Evolutionary conservation across 805 yeast species (phyloP), one percentile per base, ranked within the genome.

Genomic region (Candida nanaspora): DNA sequence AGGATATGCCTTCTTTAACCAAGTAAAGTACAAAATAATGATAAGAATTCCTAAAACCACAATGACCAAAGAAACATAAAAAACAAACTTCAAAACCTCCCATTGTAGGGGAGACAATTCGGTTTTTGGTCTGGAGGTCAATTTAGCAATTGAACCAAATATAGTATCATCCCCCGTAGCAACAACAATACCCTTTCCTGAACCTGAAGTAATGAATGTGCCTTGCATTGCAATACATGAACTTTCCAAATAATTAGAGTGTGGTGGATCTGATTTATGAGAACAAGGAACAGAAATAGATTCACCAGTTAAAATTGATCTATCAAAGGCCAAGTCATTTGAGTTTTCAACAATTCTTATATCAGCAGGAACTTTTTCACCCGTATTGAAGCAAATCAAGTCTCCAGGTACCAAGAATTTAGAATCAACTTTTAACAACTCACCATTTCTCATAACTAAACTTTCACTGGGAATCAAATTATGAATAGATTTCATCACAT

Each of bases 251-350:
- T 65, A 71, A 48, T 69, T 70, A 6, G 66, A 52, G 13, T 56
- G 59, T 15, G 42, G 39, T 14, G 56, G 48, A 31, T 62, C 67
- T 6, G 74, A 64, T 39, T 62, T 61, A 15, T 14, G n/a, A 10
- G 36, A 22, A n/a, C 28, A 13, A 21, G 36, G 28, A 22, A 33
- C 14, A 4, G 36, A 23, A 22, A 21, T 14, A 3, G 77, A 68
- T 48, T 71, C 76, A 48, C 78, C 78, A 11, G 78, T 72, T 29
- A 72, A 59, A 14, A 70, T 61, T 14, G 76, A 61, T 43, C 72
- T 59, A 48, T 72, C 78, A 48, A 71, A 68, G 16, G 66, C 48
- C 31, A 72, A 59, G 33, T 68, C 66, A 19, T 56, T 53, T 21
- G 69, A 61, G 25, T 55, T 40, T 9, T 62, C 59, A 21, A 62